Conservation (phyloP, 176 grass and related monocot genomes). For the Saccharum officinarum region DNA sequence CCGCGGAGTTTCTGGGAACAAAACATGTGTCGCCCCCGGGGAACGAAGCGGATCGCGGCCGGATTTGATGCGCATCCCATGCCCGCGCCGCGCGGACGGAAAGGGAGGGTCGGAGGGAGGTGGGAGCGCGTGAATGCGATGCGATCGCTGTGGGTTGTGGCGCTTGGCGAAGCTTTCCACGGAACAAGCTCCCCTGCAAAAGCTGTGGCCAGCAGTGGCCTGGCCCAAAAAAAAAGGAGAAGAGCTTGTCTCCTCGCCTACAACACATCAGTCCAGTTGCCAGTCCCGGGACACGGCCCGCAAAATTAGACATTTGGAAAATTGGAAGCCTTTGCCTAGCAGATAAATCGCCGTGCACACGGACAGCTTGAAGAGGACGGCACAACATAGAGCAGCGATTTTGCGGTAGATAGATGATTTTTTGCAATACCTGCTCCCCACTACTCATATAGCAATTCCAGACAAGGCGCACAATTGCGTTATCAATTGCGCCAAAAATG, state of each 20-base stretch:
- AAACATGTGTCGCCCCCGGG: conserved; percentile 29
- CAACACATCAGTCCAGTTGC: neutral
- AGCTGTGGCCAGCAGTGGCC: neutral
- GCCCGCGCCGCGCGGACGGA: neutral
- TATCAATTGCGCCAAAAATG: neutral
- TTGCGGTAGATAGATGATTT: neutral
- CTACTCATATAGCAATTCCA: neutral
- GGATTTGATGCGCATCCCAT: conserved; percentile 10
- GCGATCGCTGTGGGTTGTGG: neutral
- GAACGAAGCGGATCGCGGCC: conserved; percentile 9
- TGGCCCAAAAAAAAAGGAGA: neutral
- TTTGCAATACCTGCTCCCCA: neutral
- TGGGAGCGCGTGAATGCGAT: neutral
- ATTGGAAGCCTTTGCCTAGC: neutral
- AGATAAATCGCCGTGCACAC: neutral
- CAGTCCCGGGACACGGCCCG: neutral
- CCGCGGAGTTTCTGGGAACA: conserved; percentile 1
- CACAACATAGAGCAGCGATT: neutral
- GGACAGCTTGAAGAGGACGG: neutral
- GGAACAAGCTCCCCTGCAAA: neutral
- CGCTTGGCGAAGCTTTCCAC: neutral
- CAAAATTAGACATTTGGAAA: neutral
- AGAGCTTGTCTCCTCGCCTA: neutral
- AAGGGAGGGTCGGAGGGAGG: neutral
- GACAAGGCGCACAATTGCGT: neutral